Base-by-base conservation (phyloP, 257 asterid species). In the Avicennia marina region DNA sequence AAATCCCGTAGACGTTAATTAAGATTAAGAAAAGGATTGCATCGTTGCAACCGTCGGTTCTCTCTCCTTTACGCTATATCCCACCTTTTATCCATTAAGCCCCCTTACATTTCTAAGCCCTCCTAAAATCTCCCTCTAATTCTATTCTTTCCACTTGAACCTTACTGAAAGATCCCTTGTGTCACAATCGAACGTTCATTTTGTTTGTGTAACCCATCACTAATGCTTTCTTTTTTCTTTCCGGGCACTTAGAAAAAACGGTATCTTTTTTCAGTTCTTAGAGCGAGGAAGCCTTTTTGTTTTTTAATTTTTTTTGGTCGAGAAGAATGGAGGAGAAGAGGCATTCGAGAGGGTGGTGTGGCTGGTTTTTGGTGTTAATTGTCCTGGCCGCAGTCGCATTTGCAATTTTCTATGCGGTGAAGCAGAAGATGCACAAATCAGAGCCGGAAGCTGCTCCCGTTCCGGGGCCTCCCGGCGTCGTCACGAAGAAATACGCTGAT, bases 381-480 rank as follows among this genome's bases (percentile, higher is more conserved):
- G 95, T 89, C 13, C 64, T 76, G 55, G 94, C 75, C 1, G 93
- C 79, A 11, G 45, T 87, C n/a, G 94, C 71, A 6, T 60, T 67
- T 10, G 89, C 90, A 33, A 42, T 93, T 48, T 80, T 48, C 68
- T 56, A 77, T 26, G 26, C 78, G 7, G 68, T 84, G 17, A 78
- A 34, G 71, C 82, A 78, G 62, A 78, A 76, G 41, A 64, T 18
- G 18, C 67, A 43, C 75, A 64, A 70, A 59, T 75, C 81, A 0
- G 68, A 46, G 13, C 54, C 68, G 2, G 91, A 42, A 5, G 77
- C 86, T 4, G 85, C 85, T 42, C 95, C 96, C 58, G 89, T 87
- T 42, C 96, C 98, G 6, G 96, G 96, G 2, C 94, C 95, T 27
- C 95, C 97, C 3, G 95, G 91, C 54, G 78, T 80, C 49, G 69